Evolutionary conservation across 2,329 filamentous ascomycete species (phyloP), one percentile per base, ranked within the genome.

Genomic region (Chalara sp.): DNA sequence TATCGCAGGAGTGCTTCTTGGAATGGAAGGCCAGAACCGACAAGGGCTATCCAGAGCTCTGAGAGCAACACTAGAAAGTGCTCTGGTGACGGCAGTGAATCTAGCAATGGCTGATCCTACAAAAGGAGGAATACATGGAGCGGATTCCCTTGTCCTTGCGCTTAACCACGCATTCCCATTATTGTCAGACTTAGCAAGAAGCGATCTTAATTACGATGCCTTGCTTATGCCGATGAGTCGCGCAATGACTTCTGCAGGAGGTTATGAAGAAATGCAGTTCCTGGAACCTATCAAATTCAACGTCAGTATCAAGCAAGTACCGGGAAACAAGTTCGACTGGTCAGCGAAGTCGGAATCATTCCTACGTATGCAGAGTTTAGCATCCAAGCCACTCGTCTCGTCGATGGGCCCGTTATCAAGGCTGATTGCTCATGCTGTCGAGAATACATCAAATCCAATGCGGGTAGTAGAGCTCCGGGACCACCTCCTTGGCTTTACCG

Each of bases 241-340:
- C 2, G 72, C 76, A 0, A 80, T 80, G 49, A 78, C 79, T 55
- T 83, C 80, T 0, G 68, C 64, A 1, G 80, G 84, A 56, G 83
- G 84, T 1, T 75, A 86, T 39, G 77, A 81, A 54, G 78, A 79
- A 12, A 83, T 78, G 2, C 82, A 83, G 59, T 87, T 86, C 57
- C 67, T 87, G 1, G 79, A 80, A 2, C 71, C 75, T 0, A 72
- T 86, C 48, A 81, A 86, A 63, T 67, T 74, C 30, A 84, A 87
- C 63, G 72, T 87, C 33, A 21, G 3, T 21, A 21, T 21, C 21
- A 67, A 70, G 12, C 72, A 78, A 57, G 69, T 69, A 0, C 64
- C 73, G 13, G 61, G 60, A 10, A 73, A 73, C 32, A 78, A 76
- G 54, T 78, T 86, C 55, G 72, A 76, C 35, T 87, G 83, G 83